Conservation (phyloP, 352 stramenopile species). For the Globisporangium camurandrum region DNA sequence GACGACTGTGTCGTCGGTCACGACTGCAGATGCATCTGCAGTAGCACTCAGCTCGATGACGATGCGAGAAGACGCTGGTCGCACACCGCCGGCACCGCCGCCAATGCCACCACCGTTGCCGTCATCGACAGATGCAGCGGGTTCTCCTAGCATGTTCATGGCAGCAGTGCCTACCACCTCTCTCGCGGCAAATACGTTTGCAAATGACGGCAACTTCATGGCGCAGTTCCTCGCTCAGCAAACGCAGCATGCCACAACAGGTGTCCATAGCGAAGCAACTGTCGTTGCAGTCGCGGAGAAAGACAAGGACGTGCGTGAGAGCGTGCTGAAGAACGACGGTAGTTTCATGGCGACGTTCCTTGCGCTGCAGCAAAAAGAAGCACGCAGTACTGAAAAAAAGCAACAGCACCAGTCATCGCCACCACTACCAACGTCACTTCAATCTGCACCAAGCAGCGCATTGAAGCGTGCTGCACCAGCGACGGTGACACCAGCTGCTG, state of each 20-base stretch:
- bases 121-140: too few species aligned
- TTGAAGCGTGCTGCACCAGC: not conserved
- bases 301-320: slow-evolving; percentile 10
- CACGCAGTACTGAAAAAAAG: not conserved
- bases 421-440: slow-evolving; percentile 1
- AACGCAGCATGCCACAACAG: not conserved
- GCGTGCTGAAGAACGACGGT: slow-evolving; percentile 15
- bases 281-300: slow-evolving; percentile 9
- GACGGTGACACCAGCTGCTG: not conserved
- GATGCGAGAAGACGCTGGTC: too few species aligned
- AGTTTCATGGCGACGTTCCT: slow-evolving; percentile 18
- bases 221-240: slow-evolving; percentile 15
- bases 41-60: too few species aligned
- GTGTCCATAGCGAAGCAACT: not conserved
- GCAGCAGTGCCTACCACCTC: not conserved
- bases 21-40: too few species aligned
- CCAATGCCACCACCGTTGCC: too few species aligned
- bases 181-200: slow-evolving; percentile 9
- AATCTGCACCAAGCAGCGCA: slow-evolving; percentile 5
- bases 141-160: too few species aligned
- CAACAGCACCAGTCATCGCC: slow-evolving; percentile 2
- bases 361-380: slow-evolving; percentile 15
- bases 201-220: slow-evolving; percentile 21
- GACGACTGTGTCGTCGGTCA: too few species aligned
- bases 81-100: too few species aligned